Evolutionary conservation across 495 filamentous ascomycete species (phyloP), one percentile per base, ranked within the genome.

Genomic region (Chaetomium tenue): DNA sequence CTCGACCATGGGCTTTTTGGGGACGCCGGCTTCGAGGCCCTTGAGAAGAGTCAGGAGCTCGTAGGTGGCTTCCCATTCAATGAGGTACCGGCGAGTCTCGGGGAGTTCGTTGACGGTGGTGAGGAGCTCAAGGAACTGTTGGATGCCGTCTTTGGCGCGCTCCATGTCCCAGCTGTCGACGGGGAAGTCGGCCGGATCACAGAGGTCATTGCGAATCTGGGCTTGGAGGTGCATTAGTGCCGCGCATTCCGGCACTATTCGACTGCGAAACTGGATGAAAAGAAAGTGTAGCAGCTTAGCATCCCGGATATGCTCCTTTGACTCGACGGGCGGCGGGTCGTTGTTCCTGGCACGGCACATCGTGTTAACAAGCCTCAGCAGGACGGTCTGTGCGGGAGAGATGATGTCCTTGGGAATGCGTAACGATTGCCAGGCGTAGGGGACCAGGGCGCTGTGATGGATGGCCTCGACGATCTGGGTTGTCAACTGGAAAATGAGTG

Each of bases 151-250:
- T 61, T 83, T 83, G 23, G 83, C 92, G 20, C 93, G 86, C 72
- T 97, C 93, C 88, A 97, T 94, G 71, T 97, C 93, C 93, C 93
- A 97, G 37, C 93, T 83, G 68, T 97, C 94, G 47, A 96, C 86
- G 5, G 93, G 93, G 70, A 96, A 97, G 73, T 96, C 92, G 65
- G 90, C 86, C 0, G 80, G 74, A 39, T 81, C 78, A 28, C 74
- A 66, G 40, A 70, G 61, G 22, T 70, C 71, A 47, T 75, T 75
- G 25, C 90, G 87, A 58, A 96, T 94, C 68, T 95, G 88, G n/a
- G 89, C 89, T 77, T 97, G 93, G 16, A 95, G 84, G 68, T 92
- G 91, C 76, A 97, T 94, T 40, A 97, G 78, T n/a, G 91, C 91
- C 64, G 90, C 90, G 12, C 91, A 95, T 67, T 96, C 92, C 5